Base-by-base conservation (phyloP, 352 stramenopile genomes). In the Globisporangium polare region DNA sequence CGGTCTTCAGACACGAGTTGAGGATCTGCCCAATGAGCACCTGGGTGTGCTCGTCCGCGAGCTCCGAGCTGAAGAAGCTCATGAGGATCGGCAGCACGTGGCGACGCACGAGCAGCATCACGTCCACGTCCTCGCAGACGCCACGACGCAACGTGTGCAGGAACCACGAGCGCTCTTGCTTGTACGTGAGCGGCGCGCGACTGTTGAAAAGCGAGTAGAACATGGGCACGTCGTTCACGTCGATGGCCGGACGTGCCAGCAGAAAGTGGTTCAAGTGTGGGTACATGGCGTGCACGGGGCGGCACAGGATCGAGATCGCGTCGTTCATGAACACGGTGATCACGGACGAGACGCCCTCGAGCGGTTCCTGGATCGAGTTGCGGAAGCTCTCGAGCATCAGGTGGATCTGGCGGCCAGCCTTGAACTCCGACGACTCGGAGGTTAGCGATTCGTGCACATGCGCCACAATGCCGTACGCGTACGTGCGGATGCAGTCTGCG, bases 201-300 rank as follows among this genome's bases (percentile, higher is more conserved):
- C 78, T 91, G 70, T 94, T 90, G 67, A 96, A 96, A 4, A 96
- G 66, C 49, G 87, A 77, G 66, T 94, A 96, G 61, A 96, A 96
- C 86, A 96, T 94, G 2, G 87, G 87, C 10, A 96, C 87, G 63
- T 94, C 86, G 43, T 67, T 75, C 18, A 92, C 53, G 61, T 96
- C 86, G 61, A 96, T 72, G 18, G 83, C 81, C 0, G 83, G 81
- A 13, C 86, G 83, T n/a, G 85, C 75, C 10, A 96, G 66, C 31
- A 96, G 58, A 52, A 96, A 96, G 47, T 91, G 82, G 65, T 96
- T 96, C 37, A 96, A 53, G 61, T 88, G 80, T 20, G 78, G 73
- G 52, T 91, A 94, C 73, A 94, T 71, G 37, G 79, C 70, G 62
- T 94, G 84, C 10, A 71, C 77, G 5, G 87, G 87, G 0, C 85